These are phyloP conservation scores for Oryza punctata DNA, from an alignment of 176 grass and related monocot species.

Conservation along the genomic window DNA sequence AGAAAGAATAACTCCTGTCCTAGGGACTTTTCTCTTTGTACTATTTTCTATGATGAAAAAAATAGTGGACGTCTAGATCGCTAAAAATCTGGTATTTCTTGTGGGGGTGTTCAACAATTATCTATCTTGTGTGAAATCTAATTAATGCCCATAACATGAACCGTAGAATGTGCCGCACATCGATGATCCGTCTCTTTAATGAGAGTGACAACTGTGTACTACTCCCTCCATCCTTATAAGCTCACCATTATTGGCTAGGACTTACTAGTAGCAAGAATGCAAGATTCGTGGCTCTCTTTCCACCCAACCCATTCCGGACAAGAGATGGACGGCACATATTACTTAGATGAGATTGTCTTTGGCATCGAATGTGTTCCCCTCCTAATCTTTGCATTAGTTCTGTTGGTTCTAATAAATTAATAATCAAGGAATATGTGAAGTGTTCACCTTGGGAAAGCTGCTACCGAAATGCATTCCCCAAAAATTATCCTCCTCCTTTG, in stretches of 20 bases:
- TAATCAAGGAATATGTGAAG: background rate
- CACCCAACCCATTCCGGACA: background rate
- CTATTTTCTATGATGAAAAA: background rate
- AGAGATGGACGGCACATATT: background rate
- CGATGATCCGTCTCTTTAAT: background rate
- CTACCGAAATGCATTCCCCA: background rate
- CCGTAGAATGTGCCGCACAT: background rate
- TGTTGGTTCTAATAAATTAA: background rate
- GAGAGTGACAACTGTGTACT: background rate
- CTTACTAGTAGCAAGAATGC: no score
- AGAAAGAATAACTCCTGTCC: background rate
- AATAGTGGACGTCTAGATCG: background rate
- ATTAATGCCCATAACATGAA: background rate
- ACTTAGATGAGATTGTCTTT: background rate
- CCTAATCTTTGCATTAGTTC: background rate
- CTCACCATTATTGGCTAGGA: no score
- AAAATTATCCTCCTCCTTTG: background rate
- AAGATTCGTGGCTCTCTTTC: background rate
- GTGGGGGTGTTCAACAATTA: background rate
- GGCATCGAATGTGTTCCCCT: constrained; percentile 2
- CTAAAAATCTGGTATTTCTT: background rate
- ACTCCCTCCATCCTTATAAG: no score
- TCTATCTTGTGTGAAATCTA: background rate
- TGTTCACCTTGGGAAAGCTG: background rate
- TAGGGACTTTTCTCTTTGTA: background rate